Evolutionary conservation across 2,329 filamentous ascomycete species (phyloP).

Genomic region (Huntiella moniliformis): DNA sequence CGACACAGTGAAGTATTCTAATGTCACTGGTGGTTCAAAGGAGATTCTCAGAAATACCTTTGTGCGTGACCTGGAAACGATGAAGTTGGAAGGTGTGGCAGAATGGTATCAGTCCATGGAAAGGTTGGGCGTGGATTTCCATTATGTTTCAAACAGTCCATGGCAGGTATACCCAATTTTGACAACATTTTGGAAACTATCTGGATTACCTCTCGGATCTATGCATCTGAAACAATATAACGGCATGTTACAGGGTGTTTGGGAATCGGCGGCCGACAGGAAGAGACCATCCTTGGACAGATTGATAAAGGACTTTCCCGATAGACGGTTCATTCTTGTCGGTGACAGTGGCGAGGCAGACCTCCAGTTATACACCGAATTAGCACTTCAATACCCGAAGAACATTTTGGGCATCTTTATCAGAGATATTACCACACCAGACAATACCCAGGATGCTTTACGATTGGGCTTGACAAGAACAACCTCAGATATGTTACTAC

Average conservation of each 20-base stretch:
- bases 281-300: slow-evolving; percentile 78
- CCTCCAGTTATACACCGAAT: slow-evolving; percentile 87
- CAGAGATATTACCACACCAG: slow-evolving; percentile 75
- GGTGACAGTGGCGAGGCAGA: slow-evolving; percentile 95
- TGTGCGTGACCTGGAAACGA: slow-evolving; percentile 61
- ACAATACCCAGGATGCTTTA: slow-evolving; percentile 21
- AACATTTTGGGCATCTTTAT: slow-evolving; percentile 81
- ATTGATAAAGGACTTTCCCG: slow-evolving; percentile 75
- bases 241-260: slow-evolving; percentile 94
- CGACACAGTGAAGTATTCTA: slow-evolving; percentile 91
- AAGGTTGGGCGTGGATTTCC: slow-evolving; percentile 65
- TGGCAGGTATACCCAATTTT: slow-evolving; percentile 94
- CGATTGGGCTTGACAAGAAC: neutral
- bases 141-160: slow-evolving; percentile 98
- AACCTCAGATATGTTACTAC: neutral
- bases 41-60: slow-evolving; percentile 97
- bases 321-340: slow-evolving; percentile 70
- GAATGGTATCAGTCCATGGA: slow-evolving; percentile 76
- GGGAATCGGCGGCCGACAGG: slow-evolving; percentile 87
- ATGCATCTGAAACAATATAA: slow-evolving; percentile 93
- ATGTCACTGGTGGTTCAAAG: slow-evolving; percentile 67
- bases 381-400: slow-evolving; percentile 68
- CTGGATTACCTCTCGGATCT: slow-evolving; percentile 67
- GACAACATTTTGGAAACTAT: slow-evolving; percentile 63
- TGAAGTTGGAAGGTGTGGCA: slow-evolving; percentile 69